Evolutionary conservation across 176 grass and related monocot species (phyloP).

Genomic region (Eragrostis curvula): DNA sequence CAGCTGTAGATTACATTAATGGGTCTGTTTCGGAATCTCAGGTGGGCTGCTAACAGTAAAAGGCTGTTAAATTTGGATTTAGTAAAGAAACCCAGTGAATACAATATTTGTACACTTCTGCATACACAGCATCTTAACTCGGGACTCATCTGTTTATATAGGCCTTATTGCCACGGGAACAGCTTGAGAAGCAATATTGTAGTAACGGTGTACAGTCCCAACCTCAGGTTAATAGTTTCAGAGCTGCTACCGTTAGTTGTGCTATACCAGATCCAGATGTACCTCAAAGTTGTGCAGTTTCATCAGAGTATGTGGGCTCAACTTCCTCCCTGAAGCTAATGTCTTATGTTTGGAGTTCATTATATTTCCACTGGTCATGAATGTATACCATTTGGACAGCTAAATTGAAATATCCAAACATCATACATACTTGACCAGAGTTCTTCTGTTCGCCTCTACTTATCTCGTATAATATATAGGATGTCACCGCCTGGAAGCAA

Average conservation of each 20-base stretch:
- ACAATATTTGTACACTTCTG: slow-evolving; percentile 29
- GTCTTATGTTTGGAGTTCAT: slow-evolving; percentile 9
- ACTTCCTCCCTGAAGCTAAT: slow-evolving; percentile 13
- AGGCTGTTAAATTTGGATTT: slow-evolving; percentile 18
- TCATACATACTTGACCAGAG: not conserved
- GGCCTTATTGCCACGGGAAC: slow-evolving; percentile 76
- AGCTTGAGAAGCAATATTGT: slow-evolving; percentile 77
- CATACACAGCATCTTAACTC: slow-evolving; percentile 26
- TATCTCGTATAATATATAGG: slow-evolving; percentile 41
- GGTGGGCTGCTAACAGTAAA: slow-evolving; percentile 44
- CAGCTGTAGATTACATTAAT: slow-evolving; percentile 81
- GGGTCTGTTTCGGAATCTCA: slow-evolving; percentile 67
- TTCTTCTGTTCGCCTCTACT: slow-evolving; percentile 2
- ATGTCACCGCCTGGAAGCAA: slow-evolving; percentile 63
- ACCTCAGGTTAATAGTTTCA: slow-evolving; percentile 65
- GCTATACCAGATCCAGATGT: slow-evolving; percentile 87
- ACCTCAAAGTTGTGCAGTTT: slow-evolving; percentile 64
- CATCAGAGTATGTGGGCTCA: slow-evolving; percentile 77
- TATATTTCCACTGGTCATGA: not conserved
- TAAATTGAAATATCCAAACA: not conserved
- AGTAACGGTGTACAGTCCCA: slow-evolving; percentile 46
- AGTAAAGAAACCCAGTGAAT: slow-evolving; percentile 36
- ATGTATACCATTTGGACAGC: not conserved
- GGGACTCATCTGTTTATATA: slow-evolving; percentile 47
- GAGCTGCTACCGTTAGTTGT: slow-evolving; percentile 75